Evolutionary conservation across 148 eudicot species (phyloP).

Genomic region (Rhododendron ferrugineum): DNA sequence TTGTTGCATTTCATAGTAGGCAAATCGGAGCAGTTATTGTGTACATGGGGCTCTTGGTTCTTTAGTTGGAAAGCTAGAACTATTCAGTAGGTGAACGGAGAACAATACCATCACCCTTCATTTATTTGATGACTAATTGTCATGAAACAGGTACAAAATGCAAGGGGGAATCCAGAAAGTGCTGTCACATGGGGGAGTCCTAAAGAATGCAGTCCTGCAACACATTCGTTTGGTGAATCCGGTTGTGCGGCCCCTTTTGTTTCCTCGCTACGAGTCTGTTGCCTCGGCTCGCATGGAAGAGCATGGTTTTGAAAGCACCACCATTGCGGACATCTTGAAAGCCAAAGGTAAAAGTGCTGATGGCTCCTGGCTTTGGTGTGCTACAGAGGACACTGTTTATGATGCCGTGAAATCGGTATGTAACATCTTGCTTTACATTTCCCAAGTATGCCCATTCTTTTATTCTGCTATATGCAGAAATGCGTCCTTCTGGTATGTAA

Average conservation of each 20-base stretch:
- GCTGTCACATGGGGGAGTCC: conserved; percentile 42
- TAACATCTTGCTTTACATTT: not conserved
- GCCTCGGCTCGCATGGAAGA: conserved; percentile 69
- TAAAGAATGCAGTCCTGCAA: conserved; percentile 70
- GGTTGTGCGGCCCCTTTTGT: conserved; percentile 43
- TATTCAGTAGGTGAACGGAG: not conserved
- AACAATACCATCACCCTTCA: not conserved
- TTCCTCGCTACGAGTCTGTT: conserved; percentile 61
- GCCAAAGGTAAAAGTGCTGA: conserved; percentile 87
- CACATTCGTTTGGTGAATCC: conserved; percentile 64
- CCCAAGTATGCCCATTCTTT: not conserved
- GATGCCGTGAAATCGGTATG: conserved; percentile 97
- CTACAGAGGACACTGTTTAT: conserved; percentile 83
- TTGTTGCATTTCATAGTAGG: not conserved
- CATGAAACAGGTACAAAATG: conserved; percentile 35
- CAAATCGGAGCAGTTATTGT: not conserved
- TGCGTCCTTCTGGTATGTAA: too few species aligned
- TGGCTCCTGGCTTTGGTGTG: conserved; percentile 99
- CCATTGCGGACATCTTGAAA: conserved; percentile 74
- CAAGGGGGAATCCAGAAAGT: conserved; percentile 65
- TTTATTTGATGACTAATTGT: not conserved
- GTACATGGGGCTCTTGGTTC: not conserved
- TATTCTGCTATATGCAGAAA: not conserved
- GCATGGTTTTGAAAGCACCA: conserved; percentile 96
- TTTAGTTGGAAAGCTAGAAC: conserved; percentile 2